Evolutionary conservation across 163 green algal genomes (phyloP), one percentile per base, ranked within the genome.

Genomic region (Chlamydomonas reinhardtii): DNA sequence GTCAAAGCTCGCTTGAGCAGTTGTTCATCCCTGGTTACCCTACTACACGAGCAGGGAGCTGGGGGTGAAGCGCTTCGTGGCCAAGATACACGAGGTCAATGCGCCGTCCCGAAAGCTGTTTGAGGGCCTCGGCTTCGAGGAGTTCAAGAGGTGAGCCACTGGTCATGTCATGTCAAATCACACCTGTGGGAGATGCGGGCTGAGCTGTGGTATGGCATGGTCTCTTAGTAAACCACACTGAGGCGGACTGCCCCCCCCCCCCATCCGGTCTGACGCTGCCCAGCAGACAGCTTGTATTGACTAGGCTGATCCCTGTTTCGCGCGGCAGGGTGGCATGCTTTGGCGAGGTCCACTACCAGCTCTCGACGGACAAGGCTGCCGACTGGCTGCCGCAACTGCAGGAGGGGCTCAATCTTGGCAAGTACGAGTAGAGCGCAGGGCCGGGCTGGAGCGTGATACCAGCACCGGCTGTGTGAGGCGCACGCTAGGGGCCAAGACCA

Each of bases 11-110:
- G 8, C 8, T 8, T 48, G 8, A 48, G 39, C 39, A 8, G 39
- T 8, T 48, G 39, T 48, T 5, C 39, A 48, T 14, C 39, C 39
- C 39, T 48, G 39, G n/a, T n/a, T n/a, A n/a, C n/a, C 39, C 39
- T 48, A 5, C 5, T 48, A 8, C 39, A 48, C 39, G 8, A 14
- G 5, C 70, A 86, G 80, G 22, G 80, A 86, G 70, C 72, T 87
- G 22, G 59, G 72, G 2, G 82, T 87, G 9, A 69, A 69, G 64
- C 71, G 82, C 17, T 82, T 62, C 31, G 72, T 87, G 15, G 72
- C 72, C 62, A 87, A 87, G 39, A 82, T 82, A 11, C 72, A 81
- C 61, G 82, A 87, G 72, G 71, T 82, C 22, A 87, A 87, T 24
- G 15, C 29, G n/a, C n/a, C 77, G 19, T 79, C 48, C 4, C 17